Base-by-base conservation (phyloP, 1,139 yeast genomes). In the Pichia sp. region DNA sequence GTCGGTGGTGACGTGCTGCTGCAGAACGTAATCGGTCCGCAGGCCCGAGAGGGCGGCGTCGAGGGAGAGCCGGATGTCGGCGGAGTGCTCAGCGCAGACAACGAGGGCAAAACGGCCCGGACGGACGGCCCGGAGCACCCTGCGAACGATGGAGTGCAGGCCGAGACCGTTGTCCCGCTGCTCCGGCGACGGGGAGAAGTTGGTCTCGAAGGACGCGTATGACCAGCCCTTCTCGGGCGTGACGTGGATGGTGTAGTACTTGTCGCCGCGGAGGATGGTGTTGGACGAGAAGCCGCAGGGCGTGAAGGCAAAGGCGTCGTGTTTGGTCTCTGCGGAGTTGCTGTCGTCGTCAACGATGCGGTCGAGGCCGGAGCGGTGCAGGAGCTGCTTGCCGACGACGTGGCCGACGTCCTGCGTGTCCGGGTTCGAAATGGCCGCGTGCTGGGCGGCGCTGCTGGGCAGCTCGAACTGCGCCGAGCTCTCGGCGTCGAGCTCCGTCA, bases 281-380 rank as follows among this genome's bases (percentile, higher is more conserved):
- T 93, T 93, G 51, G 97, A 88, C 2, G 97, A 89, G 68, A 83
- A 93, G 15, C 99, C 99, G 71, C 98, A 93, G 1, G 99, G 99
- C n/a, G 88, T 76, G 70, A 93, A 93, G 34, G 95, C 85, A 72
- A 90, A 93, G 5, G 97, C 89, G 73, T 92, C 98, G 65, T 85
- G 90, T 67, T 80, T 80, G 34, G 71, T 68, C 2, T 65, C 59
- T 2, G 40, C 15, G 15, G 40, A 5, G 40, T 13, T 4, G 40
- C 40, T 4, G 15, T 53, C 26, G 52, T 57, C 40, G 36, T 57
- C 46, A 64, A 47, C 75, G 67, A 70, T 86, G 85, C 63, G 90
- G 77, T 6, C 80, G 79, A 16, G 90, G 77, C 53, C 73, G 70
- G 52, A 30, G 8, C 31, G 11, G 10, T 72, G 71, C 73, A 95